These are phyloP conservation scores for Talaromyces amestolkiae DNA, from an alignment of 2,329 filamentous ascomycete species.

Conservation along the genomic window DNA sequence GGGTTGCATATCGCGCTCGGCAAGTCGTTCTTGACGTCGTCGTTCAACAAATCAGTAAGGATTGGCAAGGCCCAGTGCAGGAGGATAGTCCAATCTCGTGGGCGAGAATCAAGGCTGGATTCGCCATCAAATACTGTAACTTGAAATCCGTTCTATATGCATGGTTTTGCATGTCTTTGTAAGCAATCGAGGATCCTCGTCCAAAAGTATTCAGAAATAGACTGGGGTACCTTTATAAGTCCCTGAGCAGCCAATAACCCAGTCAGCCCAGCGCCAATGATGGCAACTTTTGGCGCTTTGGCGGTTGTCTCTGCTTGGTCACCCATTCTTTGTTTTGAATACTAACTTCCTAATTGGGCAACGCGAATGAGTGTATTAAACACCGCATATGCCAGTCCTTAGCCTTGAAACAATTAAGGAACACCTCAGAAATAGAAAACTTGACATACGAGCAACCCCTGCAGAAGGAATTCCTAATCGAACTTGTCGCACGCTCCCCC, in stretches of 20 bases:
- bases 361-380: neutral
- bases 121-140: constrained; percentile 12
- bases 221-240: constrained; percentile 10
- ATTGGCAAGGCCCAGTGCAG: constrained; percentile 16
- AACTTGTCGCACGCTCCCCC: neutral
- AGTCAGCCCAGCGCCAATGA: constrained; percentile 14
- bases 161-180: neutral
- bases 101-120: constrained; percentile 6
- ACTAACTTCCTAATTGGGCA: neutral
- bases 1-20: constrained; percentile 16
- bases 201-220: neutral
- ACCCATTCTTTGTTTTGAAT: neutral
- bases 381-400: neutral
- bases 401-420: neutral
- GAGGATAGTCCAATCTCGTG: constrained; percentile 15
- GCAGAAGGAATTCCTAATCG: neutral
- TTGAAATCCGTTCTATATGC: constrained; percentile 8
- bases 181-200: neutral
- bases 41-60: neutral
- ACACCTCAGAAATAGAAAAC: neutral
- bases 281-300: constrained; percentile 6
- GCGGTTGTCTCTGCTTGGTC: neutral
- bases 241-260: constrained; percentile 17
- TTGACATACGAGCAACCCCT: neutral
- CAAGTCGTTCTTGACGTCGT: constrained; percentile 2